Conservation (phyloP, 2,329 filamentous ascomycete genomes). For the Fusarium denticulatum region DNA sequence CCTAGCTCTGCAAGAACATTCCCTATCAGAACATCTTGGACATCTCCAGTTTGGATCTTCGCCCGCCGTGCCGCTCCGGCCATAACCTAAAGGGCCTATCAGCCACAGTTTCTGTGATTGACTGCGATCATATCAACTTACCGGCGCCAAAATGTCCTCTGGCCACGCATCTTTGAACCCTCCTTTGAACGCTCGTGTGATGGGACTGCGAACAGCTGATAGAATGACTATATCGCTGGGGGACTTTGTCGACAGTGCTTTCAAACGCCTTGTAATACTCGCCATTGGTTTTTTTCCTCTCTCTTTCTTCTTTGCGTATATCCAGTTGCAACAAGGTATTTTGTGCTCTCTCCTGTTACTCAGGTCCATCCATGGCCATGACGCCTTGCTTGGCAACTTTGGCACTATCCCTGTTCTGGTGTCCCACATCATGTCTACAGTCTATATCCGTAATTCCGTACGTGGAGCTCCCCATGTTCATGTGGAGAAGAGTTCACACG, state of each 20-base stretch:
- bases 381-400: not conserved
- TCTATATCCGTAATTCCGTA: not conserved
- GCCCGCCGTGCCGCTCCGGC: conserved; percentile 44
- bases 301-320: not conserved
- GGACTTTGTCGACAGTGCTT: conserved; percentile 59
- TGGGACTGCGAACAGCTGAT: conserved; percentile 86
- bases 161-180: conserved; percentile 87
- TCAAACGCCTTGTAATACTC: not conserved
- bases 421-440: not conserved
- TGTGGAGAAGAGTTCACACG: not conserved
- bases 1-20: conserved; percentile 90
- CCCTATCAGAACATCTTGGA: conserved; percentile 82
- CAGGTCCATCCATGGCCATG: too few species aligned
- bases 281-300: not conserved
- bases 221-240: conserved; percentile 86
- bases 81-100: not conserved
- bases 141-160: conserved; percentile 81
- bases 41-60: conserved; percentile 64
- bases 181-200: conserved; percentile 84
- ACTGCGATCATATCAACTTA: conserved; percentile 23
- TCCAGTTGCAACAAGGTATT: not conserved
- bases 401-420: not conserved
- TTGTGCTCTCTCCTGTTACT: too few species aligned
- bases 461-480: not conserved
- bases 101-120: rapidly evolving